Conservation (phyloP, 2,329 filamentous ascomycete species). For the Aspergillus candidus region DNA sequence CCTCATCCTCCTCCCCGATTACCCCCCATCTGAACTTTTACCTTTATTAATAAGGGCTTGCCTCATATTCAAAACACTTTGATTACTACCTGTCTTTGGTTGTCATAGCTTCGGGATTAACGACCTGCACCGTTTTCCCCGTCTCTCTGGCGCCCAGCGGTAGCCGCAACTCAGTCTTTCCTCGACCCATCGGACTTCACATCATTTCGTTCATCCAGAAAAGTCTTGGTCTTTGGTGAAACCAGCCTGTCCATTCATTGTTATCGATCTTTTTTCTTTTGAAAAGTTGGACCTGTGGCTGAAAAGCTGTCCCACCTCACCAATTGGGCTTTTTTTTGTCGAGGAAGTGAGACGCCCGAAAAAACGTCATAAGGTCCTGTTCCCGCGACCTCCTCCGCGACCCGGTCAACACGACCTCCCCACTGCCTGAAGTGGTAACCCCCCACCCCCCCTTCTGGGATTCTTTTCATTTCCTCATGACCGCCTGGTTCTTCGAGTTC, state of each 20-base stretch:
- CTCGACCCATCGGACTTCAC: slow-evolving; percentile 14
- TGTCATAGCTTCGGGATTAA: slow-evolving; percentile 23
- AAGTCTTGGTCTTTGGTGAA: not conserved
- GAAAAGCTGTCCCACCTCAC: slow-evolving; percentile 8
- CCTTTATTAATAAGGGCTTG: not conserved
- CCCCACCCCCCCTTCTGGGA: slow-evolving; percentile 19
- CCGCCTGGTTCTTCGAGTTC: slow-evolving; percentile 28
- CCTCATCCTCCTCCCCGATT: slow-evolving; percentile 6
- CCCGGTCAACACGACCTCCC: slow-evolving; percentile 23
- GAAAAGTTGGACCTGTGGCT: not conserved
- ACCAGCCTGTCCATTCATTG: too few relatives aligned
- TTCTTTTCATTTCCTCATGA: slow-evolving; percentile 32
- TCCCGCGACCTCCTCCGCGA: slow-evolving; percentile 26
- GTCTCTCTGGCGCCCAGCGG: slow-evolving; percentile 21
- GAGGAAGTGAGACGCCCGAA: slow-evolving; percentile 23
- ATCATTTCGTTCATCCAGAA: slow-evolving; percentile 8
- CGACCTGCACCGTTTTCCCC: slow-evolving; percentile 41
- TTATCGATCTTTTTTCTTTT: not conserved
- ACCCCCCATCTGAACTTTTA: not conserved
- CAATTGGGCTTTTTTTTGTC: slow-evolving; percentile 19
- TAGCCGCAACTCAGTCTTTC: slow-evolving; percentile 17
- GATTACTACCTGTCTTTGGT: slow-evolving; percentile 4
- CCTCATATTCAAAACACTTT: not conserved
- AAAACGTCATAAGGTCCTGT: slow-evolving; percentile 35
- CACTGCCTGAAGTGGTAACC: slow-evolving; percentile 23